A percentile compares a stretch with the other conserved stretches of the same genome.
These are phyloP conservation scores for Epichloe scottii DNA, from an alignment of 2,329 filamentous ascomycete genomes.

Conservation along the genomic window DNA sequence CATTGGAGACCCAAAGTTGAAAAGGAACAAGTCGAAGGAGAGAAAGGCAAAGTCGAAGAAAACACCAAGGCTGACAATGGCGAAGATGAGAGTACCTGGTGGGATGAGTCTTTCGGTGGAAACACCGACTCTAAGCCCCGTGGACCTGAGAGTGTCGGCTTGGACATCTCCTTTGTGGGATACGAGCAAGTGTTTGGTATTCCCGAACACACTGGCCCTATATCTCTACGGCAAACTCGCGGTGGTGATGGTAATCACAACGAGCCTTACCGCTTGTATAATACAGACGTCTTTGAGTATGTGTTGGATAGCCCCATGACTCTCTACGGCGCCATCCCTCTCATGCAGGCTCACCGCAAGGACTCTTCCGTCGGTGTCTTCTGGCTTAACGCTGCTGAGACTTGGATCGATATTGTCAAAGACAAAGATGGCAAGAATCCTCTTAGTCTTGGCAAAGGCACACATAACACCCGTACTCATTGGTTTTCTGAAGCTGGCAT, in stretches of 20 bases:
- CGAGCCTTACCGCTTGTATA: constrained; percentile 91
- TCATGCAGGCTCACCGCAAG: constrained; percentile 95
- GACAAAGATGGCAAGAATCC: constrained; percentile 61
- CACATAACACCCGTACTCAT: constrained; percentile 75
- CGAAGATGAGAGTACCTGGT: constrained; percentile 85
- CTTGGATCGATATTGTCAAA: constrained; percentile 93
- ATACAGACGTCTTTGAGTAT: constrained; percentile 96
- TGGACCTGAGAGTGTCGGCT: constrained; percentile 79
- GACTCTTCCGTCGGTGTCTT: constrained; percentile 91
- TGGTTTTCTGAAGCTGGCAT: constrained; percentile 93
- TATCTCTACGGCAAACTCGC: constrained; percentile 82
- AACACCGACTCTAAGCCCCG: constrained; percentile 93
- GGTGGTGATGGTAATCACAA: constrained; percentile 75
- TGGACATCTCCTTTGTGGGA: constrained; percentile 85
- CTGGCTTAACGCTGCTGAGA: constrained; percentile 95
- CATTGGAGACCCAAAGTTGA: constrained; percentile 90
- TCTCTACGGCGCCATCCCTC: constrained; percentile 89
- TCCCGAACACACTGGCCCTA: constrained; percentile 77
- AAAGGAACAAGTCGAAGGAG: constrained; percentile 47
- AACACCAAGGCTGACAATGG: constrained; percentile 32
- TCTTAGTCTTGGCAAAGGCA: constrained; percentile 55
- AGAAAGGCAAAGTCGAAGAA: constrained; percentile 36
- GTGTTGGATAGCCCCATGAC: constrained; percentile 97
- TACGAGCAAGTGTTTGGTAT: constrained; percentile 93
- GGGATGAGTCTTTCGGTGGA: constrained; percentile 92